Percentiles rank a stretch among this genome's conserved stretches.
These are phyloP conservation scores for Saxophila tyrrhenica DNA, from an alignment of 495 filamentous ascomycete genomes.

Conservation along the genomic window DNA sequence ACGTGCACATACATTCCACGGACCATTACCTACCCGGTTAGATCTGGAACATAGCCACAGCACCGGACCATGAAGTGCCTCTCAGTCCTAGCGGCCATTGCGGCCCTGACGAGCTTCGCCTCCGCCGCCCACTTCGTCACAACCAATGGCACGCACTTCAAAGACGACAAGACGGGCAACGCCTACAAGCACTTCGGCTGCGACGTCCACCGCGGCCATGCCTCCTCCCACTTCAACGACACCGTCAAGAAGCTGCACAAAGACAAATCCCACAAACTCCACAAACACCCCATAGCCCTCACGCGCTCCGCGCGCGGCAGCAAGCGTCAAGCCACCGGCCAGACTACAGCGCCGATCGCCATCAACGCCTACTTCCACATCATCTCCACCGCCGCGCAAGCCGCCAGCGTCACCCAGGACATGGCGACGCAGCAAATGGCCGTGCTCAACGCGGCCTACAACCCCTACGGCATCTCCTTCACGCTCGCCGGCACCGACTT, in stretches of 20 bases:
- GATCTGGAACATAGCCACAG: neutral
- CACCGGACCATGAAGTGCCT: neutral
- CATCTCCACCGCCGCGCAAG: conserved; percentile 37
- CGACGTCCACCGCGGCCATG: conserved; percentile 23
- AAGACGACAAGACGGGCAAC: conserved; percentile 4
- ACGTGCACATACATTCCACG: conserved; percentile 5
- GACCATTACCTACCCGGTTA: neutral
- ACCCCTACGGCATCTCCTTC: conserved; percentile 42
- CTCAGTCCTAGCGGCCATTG: neutral
- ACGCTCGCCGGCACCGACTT: conserved; percentile 38
- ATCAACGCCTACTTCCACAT: conserved; percentile 55
- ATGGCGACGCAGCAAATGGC: conserved; percentile 35
- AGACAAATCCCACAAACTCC: conserved; percentile 8
- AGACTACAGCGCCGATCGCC: conserved; percentile 22
- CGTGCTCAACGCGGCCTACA: conserved; percentile 41
- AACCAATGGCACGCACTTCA: conserved; percentile 12
- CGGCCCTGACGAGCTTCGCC: neutral
- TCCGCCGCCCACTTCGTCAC: neutral
- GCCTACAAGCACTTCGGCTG: conserved; percentile 28
- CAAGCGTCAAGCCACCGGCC: neutral
- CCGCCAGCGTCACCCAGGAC: conserved; percentile 39
- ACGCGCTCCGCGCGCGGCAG: conserved; percentile 11
- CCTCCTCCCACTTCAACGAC: conserved; percentile 21
- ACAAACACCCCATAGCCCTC: conserved; percentile 13
- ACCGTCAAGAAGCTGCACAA: conserved; percentile 22